Base-by-base conservation (phyloP, 2,329 filamentous ascomycete genomes). In the Aureobasidium leucospermi region DNA sequence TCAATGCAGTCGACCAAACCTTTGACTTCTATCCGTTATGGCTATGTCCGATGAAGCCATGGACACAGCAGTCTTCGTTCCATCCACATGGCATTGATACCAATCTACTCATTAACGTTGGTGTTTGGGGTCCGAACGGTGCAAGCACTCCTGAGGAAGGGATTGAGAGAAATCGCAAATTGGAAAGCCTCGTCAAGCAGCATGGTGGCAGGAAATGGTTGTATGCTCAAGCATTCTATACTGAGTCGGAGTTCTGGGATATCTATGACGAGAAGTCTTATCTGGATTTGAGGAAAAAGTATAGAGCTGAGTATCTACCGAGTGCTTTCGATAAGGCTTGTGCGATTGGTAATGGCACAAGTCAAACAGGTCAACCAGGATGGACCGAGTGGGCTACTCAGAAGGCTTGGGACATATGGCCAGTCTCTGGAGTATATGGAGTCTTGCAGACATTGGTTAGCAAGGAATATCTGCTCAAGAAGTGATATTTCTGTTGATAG, bases 191-290 rank as follows among this genome's bases (percentile, higher is more conserved):
- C 57, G 76, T 88, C 0, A 76, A 78, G 6, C 78, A 81, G 19
- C 75, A 85, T 4, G 77, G 80, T 2, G 86, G 86, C 5, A 84
- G 83, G 74, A 88, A 88, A 71, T 87, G 84, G 76, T 72, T 89
- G 1, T 89, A 89, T 63, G 85, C 85, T 1, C 85, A 88, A 60
- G 82, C 84, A 0, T 88, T 84, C 70, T 87, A 87, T 69, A 81
- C 79, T 2, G 81, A 86, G 67, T 78, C 82, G 0, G 86, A 89
- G 64, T 89, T 89, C 68, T 88, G 85, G 85, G 69, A 74, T 6
- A 77, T 82, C 55, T 89, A 88, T 62, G 81, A 87, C 67, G 74
- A 77, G 38, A 65, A 73, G 6, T 81, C 81, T 66, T 88, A 89
- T 62, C 80, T 86, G 41, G 69, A 67, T 1, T 71, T 88, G 59